These are phyloP conservation scores for Lumnitzera littorea DNA, from an alignment of 345 rosid genomes.

Conservation along the genomic window DNA sequence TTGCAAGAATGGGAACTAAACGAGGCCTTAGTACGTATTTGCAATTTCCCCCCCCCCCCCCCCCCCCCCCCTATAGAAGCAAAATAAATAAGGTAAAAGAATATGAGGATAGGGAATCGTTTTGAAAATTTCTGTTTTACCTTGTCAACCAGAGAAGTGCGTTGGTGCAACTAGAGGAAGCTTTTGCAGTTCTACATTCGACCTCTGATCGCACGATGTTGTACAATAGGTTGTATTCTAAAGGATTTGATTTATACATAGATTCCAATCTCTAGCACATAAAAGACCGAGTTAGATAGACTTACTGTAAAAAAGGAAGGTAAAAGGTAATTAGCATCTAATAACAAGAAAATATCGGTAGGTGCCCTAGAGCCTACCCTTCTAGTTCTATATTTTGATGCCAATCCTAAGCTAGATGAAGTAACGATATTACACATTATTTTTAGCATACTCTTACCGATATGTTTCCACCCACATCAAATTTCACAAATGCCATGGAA, in stretches of 20 bases:
- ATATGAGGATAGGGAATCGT: neutral
- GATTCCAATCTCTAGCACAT: constrained; percentile 65
- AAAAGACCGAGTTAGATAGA: neutral
- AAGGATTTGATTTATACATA: constrained; percentile 55
- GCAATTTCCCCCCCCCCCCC: no score
- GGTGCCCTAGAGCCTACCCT: no score
- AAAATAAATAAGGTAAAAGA: neutral
- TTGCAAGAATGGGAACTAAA: no score
- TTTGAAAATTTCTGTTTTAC: constrained; percentile 17
- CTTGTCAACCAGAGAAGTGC: constrained; percentile 96
- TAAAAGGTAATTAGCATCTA: neutral
- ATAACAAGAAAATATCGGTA: neutral
- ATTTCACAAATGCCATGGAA: constrained; percentile 69
- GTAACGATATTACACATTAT: no score
- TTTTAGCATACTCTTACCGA: constrained; percentile 30
- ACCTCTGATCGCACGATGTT: constrained; percentile 64
- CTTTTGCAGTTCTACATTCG: constrained; percentile 59
- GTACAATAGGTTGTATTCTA: constrained; percentile 57
- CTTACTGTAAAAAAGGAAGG: neutral
- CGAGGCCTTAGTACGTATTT: no score
- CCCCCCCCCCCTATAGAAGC: neutral
- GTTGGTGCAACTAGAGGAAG: constrained; percentile 82
- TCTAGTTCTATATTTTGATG: no score
- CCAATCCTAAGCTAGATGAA: no score
- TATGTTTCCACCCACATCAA: constrained; percentile 78